These are phyloP conservation scores for Chrysoporthe puriensis DNA, from an alignment of 2,329 filamentous ascomycete genomes.

Conservation along the genomic window DNA sequence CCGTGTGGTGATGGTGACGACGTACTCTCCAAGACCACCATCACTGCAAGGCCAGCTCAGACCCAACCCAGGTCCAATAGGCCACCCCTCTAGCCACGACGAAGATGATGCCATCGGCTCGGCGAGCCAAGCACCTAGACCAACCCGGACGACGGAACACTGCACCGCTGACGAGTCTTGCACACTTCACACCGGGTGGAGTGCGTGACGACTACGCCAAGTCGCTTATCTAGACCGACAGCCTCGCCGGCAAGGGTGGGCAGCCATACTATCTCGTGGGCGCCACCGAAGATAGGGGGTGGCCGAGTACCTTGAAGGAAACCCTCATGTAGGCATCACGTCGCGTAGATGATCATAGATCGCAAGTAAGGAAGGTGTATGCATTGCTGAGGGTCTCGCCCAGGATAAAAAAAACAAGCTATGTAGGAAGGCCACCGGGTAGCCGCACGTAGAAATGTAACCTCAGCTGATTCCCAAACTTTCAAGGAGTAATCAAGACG, in stretches of 20 bases:
- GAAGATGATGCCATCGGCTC: background rate
- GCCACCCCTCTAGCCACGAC: no score
- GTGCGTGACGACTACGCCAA: background rate
- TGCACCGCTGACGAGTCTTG: background rate
- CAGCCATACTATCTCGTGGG: background rate
- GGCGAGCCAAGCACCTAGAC: background rate
- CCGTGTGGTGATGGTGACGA: no score
- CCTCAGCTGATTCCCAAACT: slow-evolving; percentile 40
- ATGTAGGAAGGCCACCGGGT: background rate
- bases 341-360: background rate
- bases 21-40: no score
- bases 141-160: background rate
- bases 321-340: background rate
- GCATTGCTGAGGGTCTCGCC: background rate
- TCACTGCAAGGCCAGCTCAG: no score
- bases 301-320: background rate
- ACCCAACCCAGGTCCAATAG: no score
- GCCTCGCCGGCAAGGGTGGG: background rate
- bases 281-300: background rate
- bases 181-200: background rate
- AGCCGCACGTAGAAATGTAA: slow-evolving; percentile 29
- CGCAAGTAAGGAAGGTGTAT: background rate
- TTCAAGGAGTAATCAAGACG: slow-evolving; percentile 37
- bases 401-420: background rate
- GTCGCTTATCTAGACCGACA: slow-evolving; percentile 4